Conservation (phyloP, 805 yeast genomes). For the Isabelozyma pseudorhagii region DNA sequence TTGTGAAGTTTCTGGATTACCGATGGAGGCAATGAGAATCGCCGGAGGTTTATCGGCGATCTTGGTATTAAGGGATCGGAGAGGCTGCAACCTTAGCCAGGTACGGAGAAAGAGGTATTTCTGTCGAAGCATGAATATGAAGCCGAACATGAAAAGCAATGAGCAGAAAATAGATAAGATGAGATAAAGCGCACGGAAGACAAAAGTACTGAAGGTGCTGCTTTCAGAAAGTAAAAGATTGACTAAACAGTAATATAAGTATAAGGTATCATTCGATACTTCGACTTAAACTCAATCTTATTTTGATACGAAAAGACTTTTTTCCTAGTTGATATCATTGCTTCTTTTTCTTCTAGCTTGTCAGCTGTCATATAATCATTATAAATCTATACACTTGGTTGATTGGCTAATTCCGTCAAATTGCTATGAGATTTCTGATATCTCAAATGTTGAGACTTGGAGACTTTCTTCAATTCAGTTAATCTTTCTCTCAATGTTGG, state of each 20-base stretch:
- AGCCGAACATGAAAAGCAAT: neutral
- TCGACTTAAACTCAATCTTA: no score
- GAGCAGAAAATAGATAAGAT: neutral
- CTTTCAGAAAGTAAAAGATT: no score
- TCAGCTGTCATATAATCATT: neutral
- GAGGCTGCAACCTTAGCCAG: neutral
- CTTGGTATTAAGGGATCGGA: slow-evolving; percentile 4
- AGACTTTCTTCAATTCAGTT: slow-evolving; percentile 56
- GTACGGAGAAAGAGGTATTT: slow-evolving; percentile 4
- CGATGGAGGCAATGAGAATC: slow-evolving; percentile 52
- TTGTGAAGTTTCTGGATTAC: slow-evolving; percentile 67
- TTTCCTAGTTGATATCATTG: neutral
- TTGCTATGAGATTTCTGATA: slow-evolving; percentile 26
- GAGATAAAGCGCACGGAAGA: neutral
- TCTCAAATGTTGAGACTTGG: slow-evolving; percentile 39
- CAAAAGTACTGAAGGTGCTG: no score
- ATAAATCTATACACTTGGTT: neutral
- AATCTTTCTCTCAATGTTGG: slow-evolving; percentile 66
- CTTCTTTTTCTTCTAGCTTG: neutral
- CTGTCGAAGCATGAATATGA: slow-evolving; percentile 4
- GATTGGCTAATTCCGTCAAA: slow-evolving; percentile 17
- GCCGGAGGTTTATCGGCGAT: slow-evolving; percentile 10
- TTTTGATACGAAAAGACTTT: neutral
- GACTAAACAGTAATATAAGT: no score
- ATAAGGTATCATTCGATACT: no score